phyloP scores from a whole-genome alignment of 2,329 filamentous ascomycete genomes.

The Aspergillus pseudoviridinutans region DNA sequence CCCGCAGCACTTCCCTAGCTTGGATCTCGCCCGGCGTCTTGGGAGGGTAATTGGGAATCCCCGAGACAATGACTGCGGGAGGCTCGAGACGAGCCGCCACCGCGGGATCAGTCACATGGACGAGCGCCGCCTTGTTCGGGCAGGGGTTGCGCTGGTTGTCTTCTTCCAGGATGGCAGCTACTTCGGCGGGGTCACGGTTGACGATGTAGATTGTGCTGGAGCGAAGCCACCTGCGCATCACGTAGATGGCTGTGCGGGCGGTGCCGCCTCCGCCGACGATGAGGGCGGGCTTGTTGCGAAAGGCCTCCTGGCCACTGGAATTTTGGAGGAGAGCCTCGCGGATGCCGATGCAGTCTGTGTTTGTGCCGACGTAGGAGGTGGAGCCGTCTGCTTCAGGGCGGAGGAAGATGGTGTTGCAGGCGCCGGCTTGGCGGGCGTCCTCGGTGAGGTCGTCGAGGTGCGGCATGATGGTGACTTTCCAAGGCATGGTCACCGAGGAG shows the following conservation, averaged over 20 bases:
- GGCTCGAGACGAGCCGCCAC: slow-evolving; percentile 57
- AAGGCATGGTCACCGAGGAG: slow-evolving; percentile 76
- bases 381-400: slow-evolving; percentile 43
- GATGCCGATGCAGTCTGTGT: slow-evolving; percentile 77
- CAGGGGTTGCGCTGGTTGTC: slow-evolving; percentile 53
- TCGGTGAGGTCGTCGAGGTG: slow-evolving; percentile 70
- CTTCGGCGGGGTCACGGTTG: slow-evolving; percentile 66
- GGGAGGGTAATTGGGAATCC: slow-evolving; percentile 73
- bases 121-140: slow-evolving; percentile 42
- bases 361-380: slow-evolving; percentile 64
- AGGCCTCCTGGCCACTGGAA: slow-evolving; percentile 16
- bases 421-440: slow-evolving; percentile 69
- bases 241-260: slow-evolving; percentile 72
- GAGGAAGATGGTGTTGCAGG: slow-evolving; percentile 75
- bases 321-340: slow-evolving; percentile 66
- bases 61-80: slow-evolving; percentile 66
- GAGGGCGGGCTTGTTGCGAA: slow-evolving; percentile 58
- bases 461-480: slow-evolving; percentile 72
- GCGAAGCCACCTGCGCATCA: slow-evolving; percentile 65
- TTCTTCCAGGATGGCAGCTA: slow-evolving; percentile 63
- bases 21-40: slow-evolving; percentile 58
- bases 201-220: slow-evolving; percentile 70
- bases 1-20: slow-evolving; percentile 51
- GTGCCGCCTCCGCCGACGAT: slow-evolving; percentile 76
- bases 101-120: slow-evolving; percentile 59